Conservation (phyloP, 1,284 basidiomycete species). For the Rhodotorula sp. region DNA sequence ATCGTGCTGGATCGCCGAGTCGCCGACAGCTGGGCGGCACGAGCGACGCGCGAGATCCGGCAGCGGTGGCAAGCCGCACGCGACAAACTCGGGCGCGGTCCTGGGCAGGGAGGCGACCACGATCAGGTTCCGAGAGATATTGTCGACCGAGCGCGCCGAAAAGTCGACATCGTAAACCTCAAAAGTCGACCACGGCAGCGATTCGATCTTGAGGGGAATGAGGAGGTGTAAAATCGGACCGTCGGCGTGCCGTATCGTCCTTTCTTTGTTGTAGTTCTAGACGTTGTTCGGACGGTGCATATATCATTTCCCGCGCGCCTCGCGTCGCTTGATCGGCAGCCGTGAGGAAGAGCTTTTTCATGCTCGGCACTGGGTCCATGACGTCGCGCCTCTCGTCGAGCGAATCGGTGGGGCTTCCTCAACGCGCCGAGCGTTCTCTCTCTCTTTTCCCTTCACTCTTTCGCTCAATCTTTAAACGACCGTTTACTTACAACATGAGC, state of each 20-base stretch:
- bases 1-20: conserved; percentile 25
- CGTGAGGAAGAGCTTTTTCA: not conserved
- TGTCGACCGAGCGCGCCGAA: conserved; percentile 14
- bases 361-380: not conserved
- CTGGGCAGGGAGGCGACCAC: not conserved
- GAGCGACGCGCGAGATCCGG: conserved; percentile 16
- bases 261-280: no score
- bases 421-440: not conserved
- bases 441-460: no score
- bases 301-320: no score
- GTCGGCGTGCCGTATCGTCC: no score
- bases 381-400: not conserved
- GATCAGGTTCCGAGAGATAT: conserved; percentile 1
- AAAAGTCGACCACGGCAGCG: not conserved
- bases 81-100: not conserved
- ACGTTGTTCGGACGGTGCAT: no score
- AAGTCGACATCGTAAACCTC: conserved; percentile 16
- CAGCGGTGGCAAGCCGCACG: conserved; percentile 10
- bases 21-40: conserved; percentile 23
- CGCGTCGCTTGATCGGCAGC: no score
- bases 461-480: no score
- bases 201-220: not conserved
- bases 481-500: not conserved
- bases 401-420: not conserved
- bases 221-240: not conserved